Percentiles rank a stretch among this genome's conserved stretches.
Evolutionary conservation across 208 protist species (phyloP).

Genomic region (Lotmaria passim): DNA sequence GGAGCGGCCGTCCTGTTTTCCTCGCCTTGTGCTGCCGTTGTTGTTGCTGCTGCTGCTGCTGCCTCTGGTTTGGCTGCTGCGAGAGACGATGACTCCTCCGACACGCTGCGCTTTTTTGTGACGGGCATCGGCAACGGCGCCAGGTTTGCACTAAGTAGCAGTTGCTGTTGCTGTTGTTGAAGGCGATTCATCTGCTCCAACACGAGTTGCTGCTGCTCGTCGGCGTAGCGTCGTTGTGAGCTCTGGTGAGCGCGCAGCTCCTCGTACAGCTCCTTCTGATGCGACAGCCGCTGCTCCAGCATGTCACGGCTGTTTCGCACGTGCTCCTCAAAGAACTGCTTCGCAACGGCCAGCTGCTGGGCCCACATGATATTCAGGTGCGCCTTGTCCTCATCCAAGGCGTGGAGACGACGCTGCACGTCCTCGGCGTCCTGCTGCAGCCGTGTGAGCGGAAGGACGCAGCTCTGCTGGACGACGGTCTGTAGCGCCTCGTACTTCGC

Average conservation of each 20-base stretch:
- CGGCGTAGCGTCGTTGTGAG: constrained; percentile 16
- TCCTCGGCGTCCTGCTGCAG: constrained; percentile 36
- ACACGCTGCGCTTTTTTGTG: neutral
- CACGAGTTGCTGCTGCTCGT: constrained; percentile 30
- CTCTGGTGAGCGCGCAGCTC: constrained; percentile 22
- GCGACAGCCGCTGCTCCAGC: constrained; percentile 39
- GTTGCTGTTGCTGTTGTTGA: constrained; percentile 21
- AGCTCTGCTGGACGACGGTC: constrained; percentile 26
- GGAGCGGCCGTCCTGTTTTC: neutral
- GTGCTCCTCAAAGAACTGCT: constrained; percentile 31
- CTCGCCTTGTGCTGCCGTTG: too few species aligned
- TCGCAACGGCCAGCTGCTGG: constrained; percentile 33
- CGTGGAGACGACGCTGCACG: constrained; percentile 20
- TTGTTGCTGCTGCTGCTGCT: too few species aligned
- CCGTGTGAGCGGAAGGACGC: constrained; percentile 17
- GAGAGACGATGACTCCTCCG: neutral
- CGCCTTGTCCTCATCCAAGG: constrained; percentile 27
- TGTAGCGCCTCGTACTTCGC: constrained; percentile 25
- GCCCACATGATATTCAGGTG: constrained; percentile 18
- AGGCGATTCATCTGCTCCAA: constrained; percentile 7
- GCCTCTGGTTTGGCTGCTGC: too few species aligned
- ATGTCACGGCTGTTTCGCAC: constrained; percentile 22
- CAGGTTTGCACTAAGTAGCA: neutral
- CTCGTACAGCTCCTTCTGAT: constrained; percentile 32
- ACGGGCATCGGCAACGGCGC: neutral